Evolutionary conservation across 108 stramenopile genomes (phyloP).

Genomic region (Aurantiochytrium sp.): DNA sequence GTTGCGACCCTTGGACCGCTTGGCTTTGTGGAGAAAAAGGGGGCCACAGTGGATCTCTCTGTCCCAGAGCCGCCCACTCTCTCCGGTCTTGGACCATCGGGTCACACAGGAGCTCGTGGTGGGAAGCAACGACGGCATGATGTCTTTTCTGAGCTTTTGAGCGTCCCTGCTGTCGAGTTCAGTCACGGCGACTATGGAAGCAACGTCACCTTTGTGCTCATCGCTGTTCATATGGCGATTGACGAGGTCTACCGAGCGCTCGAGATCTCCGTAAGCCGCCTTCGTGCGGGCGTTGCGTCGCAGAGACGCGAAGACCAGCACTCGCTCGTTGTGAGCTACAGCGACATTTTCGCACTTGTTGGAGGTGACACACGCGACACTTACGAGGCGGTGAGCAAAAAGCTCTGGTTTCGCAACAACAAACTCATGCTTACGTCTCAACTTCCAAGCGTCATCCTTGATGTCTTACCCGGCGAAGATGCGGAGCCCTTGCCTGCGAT

Average conservation of each 20-base stretch:
- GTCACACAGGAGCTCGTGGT: not conserved
- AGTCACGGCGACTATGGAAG: not conserved
- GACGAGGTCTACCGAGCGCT: not conserved
- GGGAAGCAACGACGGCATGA: not conserved
- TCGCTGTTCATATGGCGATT: not conserved
- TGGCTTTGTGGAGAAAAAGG: not conserved
- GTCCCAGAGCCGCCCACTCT: not conserved
- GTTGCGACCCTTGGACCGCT: not conserved
- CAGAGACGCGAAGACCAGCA: not conserved
- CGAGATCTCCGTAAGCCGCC: not conserved
- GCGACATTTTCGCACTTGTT: not conserved
- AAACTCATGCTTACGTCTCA: not conserved
- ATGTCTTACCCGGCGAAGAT: not conserved
- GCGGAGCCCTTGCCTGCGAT: not conserved
- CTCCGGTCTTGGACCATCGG: too few relatives aligned
- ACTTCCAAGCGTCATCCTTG: not conserved
- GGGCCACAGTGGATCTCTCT: not conserved
- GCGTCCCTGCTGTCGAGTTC: not conserved
- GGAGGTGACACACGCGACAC: not conserved
- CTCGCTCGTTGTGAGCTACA: not conserved
- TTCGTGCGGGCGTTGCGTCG: not conserved
- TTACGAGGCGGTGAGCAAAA: not conserved
- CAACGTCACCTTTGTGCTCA: not conserved
- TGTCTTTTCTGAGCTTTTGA: not conserved
- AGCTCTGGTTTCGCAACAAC: constrained; percentile 1